Base-by-base conservation (phyloP, 768 basidiomycete genomes). In the Russula abietina region DNA sequence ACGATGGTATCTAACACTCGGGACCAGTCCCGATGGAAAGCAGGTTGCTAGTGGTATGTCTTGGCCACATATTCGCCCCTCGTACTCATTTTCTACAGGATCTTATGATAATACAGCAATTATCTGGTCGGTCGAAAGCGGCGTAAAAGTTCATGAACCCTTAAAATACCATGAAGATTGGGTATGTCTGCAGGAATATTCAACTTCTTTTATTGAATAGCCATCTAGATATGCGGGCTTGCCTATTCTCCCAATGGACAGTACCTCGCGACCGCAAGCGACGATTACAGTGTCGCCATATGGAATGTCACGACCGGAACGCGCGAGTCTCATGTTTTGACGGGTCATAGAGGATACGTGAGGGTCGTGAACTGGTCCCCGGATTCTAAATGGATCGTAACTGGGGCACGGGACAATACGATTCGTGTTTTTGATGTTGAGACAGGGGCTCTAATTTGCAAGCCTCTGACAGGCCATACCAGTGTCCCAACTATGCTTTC, bases 271-370 rank as follows among this genome's bases (percentile, higher is more conserved):
- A 80, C 80, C 0, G 80, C 78, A 0, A 78, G 78, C 30, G 69
- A 80, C 30, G 81, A 83, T 69, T 79, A 80, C 70, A 71, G 73
- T 24, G 78, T 81, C 62, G 74, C 73, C 53, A 64, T 83, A 28
- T 83, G 81, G 81, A 79, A 82, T 66, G 70, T 75, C 4, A 62
- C 67, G 43, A 75, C 75, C 2, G 80, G 81, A 0, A 77, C 80
- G 65, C 78, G 77, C 61, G 62, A 81, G 14, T 71, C 74, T 8
- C 24, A 55, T 3, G 30, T 11, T 26, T 48, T 58, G 17, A 49
- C 49, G 1, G 55, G 51, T 9, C 55, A 62, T 43, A 43, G 24
- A 19, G 55, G 51, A 30, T 57, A 54, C 19, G 39, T 62, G n/a
- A 56, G 55, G 33, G 4, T 43, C 39, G 36, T 65, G 19, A 52